phyloP scores from a whole-genome alignment of 2,329 filamentous ascomycete species.

The Rasamsonia emersonii region DNA sequence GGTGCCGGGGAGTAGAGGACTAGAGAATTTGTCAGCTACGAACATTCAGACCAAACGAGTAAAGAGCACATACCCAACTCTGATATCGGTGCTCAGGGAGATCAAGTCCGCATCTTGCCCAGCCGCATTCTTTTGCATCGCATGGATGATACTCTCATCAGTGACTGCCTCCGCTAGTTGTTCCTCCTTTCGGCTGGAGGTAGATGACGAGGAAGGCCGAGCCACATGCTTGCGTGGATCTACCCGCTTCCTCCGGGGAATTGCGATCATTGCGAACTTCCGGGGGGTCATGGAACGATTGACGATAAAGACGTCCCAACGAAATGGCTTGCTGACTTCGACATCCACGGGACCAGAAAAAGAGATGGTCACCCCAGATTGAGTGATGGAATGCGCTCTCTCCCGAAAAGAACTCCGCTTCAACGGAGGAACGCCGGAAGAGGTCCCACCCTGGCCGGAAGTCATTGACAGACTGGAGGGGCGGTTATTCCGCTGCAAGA shows the following conservation, averaged over 20 bases:
- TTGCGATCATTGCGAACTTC: conserved; percentile 46
- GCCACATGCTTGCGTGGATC: conserved; percentile 34
- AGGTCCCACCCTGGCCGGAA: conserved; percentile 13
- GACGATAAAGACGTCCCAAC: conserved; percentile 50
- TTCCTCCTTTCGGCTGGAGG: conserved; percentile 23
- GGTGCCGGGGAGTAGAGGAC: conserved; percentile 45
- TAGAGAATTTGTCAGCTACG: conserved; percentile 15
- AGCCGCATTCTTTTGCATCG: conserved; percentile 43
- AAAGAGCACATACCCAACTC: conserved; percentile 43
- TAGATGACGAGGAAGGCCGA: conserved; percentile 39
- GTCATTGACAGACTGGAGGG: conserved; percentile 35
- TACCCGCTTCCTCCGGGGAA: conserved; percentile 41
- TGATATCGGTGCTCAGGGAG: conserved; percentile 49
- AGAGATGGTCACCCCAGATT: conserved; percentile 46
- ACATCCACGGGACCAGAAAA: conserved; percentile 45
- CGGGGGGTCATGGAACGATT: conserved; percentile 47
- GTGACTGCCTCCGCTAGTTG: conserved; percentile 45
- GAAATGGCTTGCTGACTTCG: conserved; percentile 44
- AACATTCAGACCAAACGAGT: background rate
- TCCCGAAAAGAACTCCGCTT: conserved; percentile 28
- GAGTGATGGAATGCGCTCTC: conserved; percentile 29
- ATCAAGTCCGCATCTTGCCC: conserved; percentile 46
- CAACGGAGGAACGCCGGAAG: conserved; percentile 11
- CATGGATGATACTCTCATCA: conserved; percentile 49
- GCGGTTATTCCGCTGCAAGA: conserved; percentile 37